Conservation (phyloP, 116 monocot genomes). For the Papilionanthe hybrid region DNA sequence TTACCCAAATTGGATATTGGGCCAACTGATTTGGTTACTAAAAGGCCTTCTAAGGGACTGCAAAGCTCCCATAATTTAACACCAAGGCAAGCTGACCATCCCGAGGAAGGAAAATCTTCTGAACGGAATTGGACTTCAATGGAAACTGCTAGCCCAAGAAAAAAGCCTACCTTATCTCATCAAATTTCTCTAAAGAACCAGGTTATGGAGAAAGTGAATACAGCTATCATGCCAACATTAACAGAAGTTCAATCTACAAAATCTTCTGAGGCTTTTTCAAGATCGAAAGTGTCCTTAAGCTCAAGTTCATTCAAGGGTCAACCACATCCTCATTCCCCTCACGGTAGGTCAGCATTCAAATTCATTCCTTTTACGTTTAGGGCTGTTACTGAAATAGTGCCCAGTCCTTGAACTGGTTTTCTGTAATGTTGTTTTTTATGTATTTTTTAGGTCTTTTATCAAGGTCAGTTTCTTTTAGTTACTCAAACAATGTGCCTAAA, state of each 20-base stretch:
- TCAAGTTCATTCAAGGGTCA: conserved; percentile 24
- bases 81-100: conserved; percentile 21
- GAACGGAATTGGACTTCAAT: conserved; percentile 21
- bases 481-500: conserved; percentile 21
- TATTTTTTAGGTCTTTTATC: conserved; percentile 27
- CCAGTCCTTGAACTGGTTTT: neutral
- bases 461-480: conserved; percentile 39
- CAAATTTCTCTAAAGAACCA: conserved; percentile 55
- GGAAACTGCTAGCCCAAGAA: conserved; percentile 35
- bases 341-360: conserved; percentile 30
- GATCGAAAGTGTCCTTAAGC: conserved; percentile 15
- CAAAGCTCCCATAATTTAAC: conserved; percentile 20
- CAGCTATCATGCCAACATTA: conserved; percentile 1
- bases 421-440: neutral
- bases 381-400: neutral
- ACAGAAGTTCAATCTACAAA: conserved; percentile 18
- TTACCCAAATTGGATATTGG: conserved; percentile 19
- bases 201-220: conserved; percentile 36
- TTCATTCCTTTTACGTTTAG: neutral
- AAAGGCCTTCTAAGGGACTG: conserved; percentile 9
- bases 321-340: conserved; percentile 28
- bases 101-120: conserved; percentile 20
- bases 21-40: conserved; percentile 6
- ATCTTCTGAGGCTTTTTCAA: conserved; percentile 16
- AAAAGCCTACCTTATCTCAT: conserved; percentile 35